These are phyloP conservation scores for Lactarius evosmus DNA, from an alignment of 768 basidiomycete species.

Conservation along the genomic window DNA sequence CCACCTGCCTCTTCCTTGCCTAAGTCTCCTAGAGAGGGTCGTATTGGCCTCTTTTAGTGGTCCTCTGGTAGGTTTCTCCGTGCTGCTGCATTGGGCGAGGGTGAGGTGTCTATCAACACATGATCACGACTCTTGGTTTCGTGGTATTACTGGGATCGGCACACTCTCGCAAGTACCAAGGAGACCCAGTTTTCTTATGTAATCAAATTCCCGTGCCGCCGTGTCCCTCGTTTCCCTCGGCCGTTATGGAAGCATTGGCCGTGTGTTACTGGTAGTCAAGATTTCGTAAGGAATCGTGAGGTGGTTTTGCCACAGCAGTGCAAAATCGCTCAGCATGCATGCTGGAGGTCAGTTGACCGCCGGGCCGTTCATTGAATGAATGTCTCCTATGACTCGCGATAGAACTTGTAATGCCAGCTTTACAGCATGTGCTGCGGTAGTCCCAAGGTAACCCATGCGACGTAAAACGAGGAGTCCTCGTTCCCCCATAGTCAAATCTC, in stretches of 20 bases:
- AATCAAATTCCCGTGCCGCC: neutral
- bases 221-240: constrained; percentile 1
- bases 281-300: neutral
- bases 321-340: neutral
- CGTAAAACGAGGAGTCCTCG: neutral
- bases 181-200: neutral
- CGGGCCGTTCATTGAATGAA: neutral
- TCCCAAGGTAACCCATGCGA: neutral
- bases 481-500: constrained; percentile 7
- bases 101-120: neutral
- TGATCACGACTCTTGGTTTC: neutral
- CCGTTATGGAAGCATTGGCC: neutral
- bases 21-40: neutral
- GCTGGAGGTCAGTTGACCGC: constrained; percentile 1
- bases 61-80: constrained; percentile 7
- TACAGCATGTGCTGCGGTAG: neutral
- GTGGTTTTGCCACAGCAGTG: neutral
- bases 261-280: neutral
- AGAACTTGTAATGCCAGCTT: neutral
- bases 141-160: neutral
- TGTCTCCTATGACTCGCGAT: neutral
- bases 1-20: neutral
- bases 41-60: neutral
- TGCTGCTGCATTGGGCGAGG: neutral
- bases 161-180: neutral